Conservation (phyloP, 2,329 filamentous ascomycete genomes). For the Beauveria scarabaeidicola region DNA sequence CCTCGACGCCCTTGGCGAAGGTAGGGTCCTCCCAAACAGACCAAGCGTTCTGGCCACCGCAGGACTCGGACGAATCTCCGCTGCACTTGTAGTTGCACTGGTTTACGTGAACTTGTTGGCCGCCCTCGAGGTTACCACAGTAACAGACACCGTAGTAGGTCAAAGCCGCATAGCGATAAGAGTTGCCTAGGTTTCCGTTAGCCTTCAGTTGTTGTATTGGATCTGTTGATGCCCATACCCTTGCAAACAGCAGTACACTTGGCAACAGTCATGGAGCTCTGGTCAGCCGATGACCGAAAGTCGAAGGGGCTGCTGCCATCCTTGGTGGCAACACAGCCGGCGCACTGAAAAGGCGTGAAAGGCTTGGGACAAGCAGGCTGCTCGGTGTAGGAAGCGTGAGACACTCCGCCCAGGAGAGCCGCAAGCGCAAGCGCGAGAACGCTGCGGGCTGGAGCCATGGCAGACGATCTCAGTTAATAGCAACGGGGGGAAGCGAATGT, state of each 20-base stretch:
- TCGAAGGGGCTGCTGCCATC: constrained; percentile 27
- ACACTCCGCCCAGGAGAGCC: constrained; percentile 21
- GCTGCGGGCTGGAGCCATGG: constrained; percentile 8
- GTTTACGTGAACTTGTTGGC: constrained; percentile 41
- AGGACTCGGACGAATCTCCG: constrained; percentile 35
- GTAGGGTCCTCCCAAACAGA: constrained; percentile 42
- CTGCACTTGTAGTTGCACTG: constrained; percentile 50
- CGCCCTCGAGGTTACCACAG: constrained; percentile 41
- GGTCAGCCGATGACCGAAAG: constrained; percentile 31
- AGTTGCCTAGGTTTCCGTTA: constrained; percentile 29
- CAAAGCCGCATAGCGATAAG: constrained; percentile 42
- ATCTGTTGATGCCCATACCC: constrained; percentile 22
- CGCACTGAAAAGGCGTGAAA: constrained; percentile 39
- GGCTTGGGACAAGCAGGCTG: constrained; percentile 35
- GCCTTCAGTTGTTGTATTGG: not conserved
- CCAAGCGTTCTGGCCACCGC: constrained; percentile 38
- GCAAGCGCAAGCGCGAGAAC: constrained; percentile 5
- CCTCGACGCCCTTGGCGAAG: constrained; percentile 33
- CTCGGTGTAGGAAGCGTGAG: constrained; percentile 6
- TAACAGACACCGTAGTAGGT: constrained; percentile 46
- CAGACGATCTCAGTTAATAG: not conserved
- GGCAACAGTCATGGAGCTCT: constrained; percentile 37
- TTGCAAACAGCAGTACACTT: constrained; percentile 41
- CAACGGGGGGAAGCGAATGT: not conserved
- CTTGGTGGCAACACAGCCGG: constrained; percentile 37